Percentiles rank a stretch among this genome's conserved stretches.
These are phyloP conservation scores for Fraxinus baroniana DNA, from an alignment of 305 asterid genomes.

Conservation along the genomic window DNA sequence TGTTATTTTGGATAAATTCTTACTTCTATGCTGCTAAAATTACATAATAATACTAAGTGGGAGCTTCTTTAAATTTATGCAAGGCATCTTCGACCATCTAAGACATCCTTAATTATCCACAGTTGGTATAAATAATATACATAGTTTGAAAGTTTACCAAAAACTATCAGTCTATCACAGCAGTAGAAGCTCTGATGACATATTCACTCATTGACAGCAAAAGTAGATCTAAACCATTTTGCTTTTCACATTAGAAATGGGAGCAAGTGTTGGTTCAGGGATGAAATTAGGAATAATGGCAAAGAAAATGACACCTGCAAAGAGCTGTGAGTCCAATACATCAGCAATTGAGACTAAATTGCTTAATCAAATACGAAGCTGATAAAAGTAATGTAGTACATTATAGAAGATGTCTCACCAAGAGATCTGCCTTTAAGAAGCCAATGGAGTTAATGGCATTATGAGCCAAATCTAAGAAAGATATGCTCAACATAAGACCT, in stretches of 20 bases:
- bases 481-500: constrained; percentile 81
- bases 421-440: constrained; percentile 69
- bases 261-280: constrained; percentile 73
- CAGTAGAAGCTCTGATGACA: background rate
- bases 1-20: background rate
- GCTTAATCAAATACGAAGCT: background rate
- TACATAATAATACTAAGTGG: background rate
- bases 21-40: background rate
- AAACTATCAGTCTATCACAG: background rate
- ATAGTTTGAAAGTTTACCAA: background rate
- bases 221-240: constrained; percentile 39
- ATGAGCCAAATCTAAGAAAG: constrained; percentile 82
- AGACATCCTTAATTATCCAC: background rate
- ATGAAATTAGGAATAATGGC: constrained; percentile 64
- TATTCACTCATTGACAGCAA: constrained; percentile 5
- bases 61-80: background rate
- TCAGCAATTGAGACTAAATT: constrained; percentile 24
- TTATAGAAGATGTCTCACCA: constrained; percentile 41
- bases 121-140: constrained; percentile 1
- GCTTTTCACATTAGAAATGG: constrained; percentile 42
- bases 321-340: constrained; percentile 52
- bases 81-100: background rate
- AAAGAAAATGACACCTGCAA: constrained; percentile 82
- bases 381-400: constrained; percentile 1
- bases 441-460: constrained; percentile 80